Percentiles rank a stretch among this genome's conserved stretches.
phyloP scores from a whole-genome alignment of 257 asterid species.

The Sherardia arvensis region DNA sequence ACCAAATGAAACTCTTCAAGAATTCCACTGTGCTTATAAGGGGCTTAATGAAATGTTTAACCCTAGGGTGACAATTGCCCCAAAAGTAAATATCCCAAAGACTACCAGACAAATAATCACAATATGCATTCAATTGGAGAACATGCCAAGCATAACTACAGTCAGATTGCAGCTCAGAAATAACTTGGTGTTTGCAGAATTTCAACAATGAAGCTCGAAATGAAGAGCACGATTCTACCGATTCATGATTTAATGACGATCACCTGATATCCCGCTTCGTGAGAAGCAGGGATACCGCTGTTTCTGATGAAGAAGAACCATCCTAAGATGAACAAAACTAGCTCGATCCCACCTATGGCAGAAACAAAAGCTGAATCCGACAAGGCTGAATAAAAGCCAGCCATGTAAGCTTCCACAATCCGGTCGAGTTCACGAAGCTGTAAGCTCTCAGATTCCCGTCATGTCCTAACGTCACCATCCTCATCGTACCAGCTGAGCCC shows the following conservation, averaged over 20 bases:
- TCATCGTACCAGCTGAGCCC: conserved; percentile 36
- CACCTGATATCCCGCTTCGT: conserved; percentile 18
- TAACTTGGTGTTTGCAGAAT: background rate
- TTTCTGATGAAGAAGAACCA: conserved; percentile 25
- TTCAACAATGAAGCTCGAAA: background rate
- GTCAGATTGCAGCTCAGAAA: background rate
- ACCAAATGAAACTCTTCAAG: background rate
- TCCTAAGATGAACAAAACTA: conserved; percentile 17
- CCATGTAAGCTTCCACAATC: conserved; percentile 57
- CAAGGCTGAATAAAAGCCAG: conserved; percentile 51
- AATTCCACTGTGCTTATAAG: background rate
- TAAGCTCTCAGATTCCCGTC: conserved; percentile 65
- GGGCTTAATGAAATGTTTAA: background rate
- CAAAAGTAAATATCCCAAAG: background rate
- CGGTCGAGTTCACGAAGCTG: conserved; percentile 41
- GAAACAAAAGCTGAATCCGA: conserved; percentile 17
- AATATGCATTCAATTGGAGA: background rate
- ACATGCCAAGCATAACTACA: background rate
- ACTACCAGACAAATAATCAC: background rate
- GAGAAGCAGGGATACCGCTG: conserved; percentile 15
- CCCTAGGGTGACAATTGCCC: background rate
- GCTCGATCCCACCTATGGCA: conserved; percentile 21
- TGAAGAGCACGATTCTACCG: background rate
- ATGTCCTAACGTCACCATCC: conserved; percentile 47
- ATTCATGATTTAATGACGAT: background rate